A percentile compares a stretch with the other conserved stretches of the same genome.
phyloP scores from a whole-genome alignment of 345 rosid genomes.

The Orychophragmus violaceus region DNA sequence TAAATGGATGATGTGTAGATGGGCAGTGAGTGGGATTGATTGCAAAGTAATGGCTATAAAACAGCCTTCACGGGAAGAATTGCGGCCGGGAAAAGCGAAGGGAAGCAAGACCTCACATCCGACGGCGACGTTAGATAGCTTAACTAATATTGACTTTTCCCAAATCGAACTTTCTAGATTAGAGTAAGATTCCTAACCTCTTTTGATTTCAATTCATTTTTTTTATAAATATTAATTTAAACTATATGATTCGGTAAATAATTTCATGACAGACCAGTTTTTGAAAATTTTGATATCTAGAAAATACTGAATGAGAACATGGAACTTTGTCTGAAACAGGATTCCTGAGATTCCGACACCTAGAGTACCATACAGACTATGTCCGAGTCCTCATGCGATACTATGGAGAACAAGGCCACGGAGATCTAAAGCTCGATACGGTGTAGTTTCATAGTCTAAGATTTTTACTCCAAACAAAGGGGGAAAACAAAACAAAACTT shows the following conservation, averaged over 20 bases:
- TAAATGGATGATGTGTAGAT: constrained; percentile 36
- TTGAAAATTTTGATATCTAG: background rate
- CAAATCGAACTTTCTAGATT: constrained; percentile 52
- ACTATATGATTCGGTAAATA: background rate
- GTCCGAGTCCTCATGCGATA: constrained; percentile 73
- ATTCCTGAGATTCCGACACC: constrained; percentile 51
- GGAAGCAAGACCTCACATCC: background rate
- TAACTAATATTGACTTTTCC: constrained; percentile 64
- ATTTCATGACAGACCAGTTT: background rate
- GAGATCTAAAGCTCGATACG: constrained; percentile 38
- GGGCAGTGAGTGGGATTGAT: constrained; percentile 46
- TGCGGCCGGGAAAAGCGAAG: constrained; percentile 13
- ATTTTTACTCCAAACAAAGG: background rate
- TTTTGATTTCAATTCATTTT: background rate
- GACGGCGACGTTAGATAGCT: constrained; percentile 23
- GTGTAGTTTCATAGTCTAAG: background rate
- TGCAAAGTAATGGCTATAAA: constrained; percentile 68
- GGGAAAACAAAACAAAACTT: background rate
- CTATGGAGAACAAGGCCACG: constrained; percentile 69
- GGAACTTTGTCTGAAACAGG: constrained; percentile 35
- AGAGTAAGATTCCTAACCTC: constrained; percentile 37
- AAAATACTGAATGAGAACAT: background rate
- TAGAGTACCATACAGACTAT: constrained; percentile 59
- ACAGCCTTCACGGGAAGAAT: constrained; percentile 33
- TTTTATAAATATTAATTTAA: background rate